Conservation (phyloP, 768 basidiomycete species). For the Tulasnella sp. region DNA sequence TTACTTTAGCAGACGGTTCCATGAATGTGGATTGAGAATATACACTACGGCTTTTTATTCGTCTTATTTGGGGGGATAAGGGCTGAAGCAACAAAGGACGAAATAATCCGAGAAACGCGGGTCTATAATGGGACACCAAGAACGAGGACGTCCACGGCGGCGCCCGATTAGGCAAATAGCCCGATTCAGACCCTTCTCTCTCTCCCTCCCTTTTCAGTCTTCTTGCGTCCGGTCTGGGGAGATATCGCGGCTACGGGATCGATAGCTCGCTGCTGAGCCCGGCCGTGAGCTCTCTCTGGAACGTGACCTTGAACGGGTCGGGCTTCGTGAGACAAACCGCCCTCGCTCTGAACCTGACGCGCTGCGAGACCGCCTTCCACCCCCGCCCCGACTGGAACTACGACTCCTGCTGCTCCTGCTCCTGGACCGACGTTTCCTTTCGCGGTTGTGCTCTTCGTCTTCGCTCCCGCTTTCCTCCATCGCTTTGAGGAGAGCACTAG, state of each 20-base stretch:
- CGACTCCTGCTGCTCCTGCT: conserved; percentile 25
- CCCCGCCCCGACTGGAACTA: conserved; percentile 24
- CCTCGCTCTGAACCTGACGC: conserved; percentile 25
- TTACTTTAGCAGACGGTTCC: neutral
- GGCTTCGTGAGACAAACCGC: conserved; percentile 56
- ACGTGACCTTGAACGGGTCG: conserved; percentile 37
- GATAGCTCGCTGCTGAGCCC: conserved; percentile 25
- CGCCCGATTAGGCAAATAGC: neutral
- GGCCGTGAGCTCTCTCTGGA: conserved; percentile 31
- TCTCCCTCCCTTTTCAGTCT: neutral
- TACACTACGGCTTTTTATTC: neutral
- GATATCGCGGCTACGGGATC: conserved; percentile 48
- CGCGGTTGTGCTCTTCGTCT: conserved; percentile 3
- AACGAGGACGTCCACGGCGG: neutral
- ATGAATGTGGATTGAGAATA: neutral
- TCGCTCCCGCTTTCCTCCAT: conserved; percentile 42
- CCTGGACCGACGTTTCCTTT: conserved; percentile 33
- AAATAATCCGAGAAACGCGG: neutral
- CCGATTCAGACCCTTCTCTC: too few relatives aligned
- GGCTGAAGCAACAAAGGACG: neutral
- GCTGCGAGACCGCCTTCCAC: neutral
- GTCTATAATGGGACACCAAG: neutral
- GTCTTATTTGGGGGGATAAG: neutral
- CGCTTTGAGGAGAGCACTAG: conserved; percentile 78
- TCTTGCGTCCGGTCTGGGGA: conserved; percentile 40